Base-by-base conservation (phyloP, 768 basidiomycete species). In the Leccinum aurantiacum region DNA sequence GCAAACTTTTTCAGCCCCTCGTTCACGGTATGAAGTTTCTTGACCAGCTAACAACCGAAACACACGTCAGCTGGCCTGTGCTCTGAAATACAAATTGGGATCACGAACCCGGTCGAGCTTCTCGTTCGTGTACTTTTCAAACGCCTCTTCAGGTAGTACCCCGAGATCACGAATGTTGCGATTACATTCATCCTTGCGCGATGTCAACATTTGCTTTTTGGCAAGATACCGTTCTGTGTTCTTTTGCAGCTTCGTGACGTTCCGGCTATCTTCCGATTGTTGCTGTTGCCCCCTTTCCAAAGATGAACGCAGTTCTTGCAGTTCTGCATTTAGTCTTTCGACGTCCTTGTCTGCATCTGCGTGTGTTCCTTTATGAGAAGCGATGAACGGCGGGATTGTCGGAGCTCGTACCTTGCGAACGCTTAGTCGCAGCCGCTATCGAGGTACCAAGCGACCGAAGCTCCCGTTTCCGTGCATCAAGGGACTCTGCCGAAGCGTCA, bases 61-160 rank as follows among this genome's bases (percentile, higher is more conserved):
- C 49, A 9, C 15, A 22, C 10, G 37, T 68, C 53, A 71, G 58
- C 19, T 24, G 25, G 17, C 10, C 6, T 6, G 9, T n/a, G 0
- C 10, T 2, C 17, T 19, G 6, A 6, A 50, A 41, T 19, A 38
- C 1, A 1, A 3, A 7, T 41, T 3, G 5, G n/a, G 47, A 56
- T 17, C 27, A 75, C 88, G 51, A 54, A 95, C 95, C 74, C 87
- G 82, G 67, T 98, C 94, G n/a, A 91, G 82, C 69, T 90, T 89
- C 64, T 92, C 91, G 52, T 82, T 86, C 10, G 88, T 90, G 69
- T 98, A 96, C 75, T 98, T 98, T 71, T 93, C 88, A 67, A 95
- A 98, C 0, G 97, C 97, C 73, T 98, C 96, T 75, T 98, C 95
- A 1, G 97, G 97, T 15, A 98, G 76, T 0, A 98, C 95, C 37